Evolutionary conservation across 768 basidiomycete species (phyloP).

Genomic region (Hericium coralloides): DNA sequence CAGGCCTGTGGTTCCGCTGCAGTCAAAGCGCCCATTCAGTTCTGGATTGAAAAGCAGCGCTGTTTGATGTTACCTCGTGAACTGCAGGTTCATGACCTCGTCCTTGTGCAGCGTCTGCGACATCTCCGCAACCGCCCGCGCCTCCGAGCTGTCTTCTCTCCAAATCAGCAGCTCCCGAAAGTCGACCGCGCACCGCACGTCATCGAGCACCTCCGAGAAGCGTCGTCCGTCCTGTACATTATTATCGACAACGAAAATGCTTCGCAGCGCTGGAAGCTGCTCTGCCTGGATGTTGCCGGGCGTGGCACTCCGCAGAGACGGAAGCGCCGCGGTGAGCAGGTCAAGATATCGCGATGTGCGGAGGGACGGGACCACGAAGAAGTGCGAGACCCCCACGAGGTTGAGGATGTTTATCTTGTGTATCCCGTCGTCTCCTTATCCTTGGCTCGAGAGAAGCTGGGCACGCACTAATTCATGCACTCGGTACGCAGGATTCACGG

Average conservation of each 20-base stretch:
- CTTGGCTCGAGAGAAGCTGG: no score
- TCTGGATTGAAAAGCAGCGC: no score
- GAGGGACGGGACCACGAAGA: slow-evolving; percentile 65
- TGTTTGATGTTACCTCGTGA: slow-evolving; percentile 51
- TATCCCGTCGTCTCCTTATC: no score
- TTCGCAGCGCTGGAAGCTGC: slow-evolving; percentile 52
- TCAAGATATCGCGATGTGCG: slow-evolving; percentile 56
- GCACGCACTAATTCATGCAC: slow-evolving; percentile 54
- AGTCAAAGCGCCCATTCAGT: not conserved
- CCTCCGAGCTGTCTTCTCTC: slow-evolving; percentile 43
- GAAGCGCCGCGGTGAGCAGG: slow-evolving; percentile 49
- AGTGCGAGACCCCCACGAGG: slow-evolving; percentile 55
- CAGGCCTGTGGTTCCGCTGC: slow-evolving; percentile 69
- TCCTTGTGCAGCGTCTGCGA: slow-evolving; percentile 38
- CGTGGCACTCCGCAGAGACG: slow-evolving; percentile 37
- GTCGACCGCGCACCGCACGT: slow-evolving; percentile 47
- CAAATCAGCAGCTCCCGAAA: slow-evolving; percentile 69
- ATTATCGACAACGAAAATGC: slow-evolving; percentile 63
- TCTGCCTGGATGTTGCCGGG: slow-evolving; percentile 52
- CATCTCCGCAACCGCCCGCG: slow-evolving; percentile 33
- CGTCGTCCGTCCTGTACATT: slow-evolving; percentile 15
- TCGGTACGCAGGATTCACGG: slow-evolving; percentile 77
- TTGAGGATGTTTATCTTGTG: slow-evolving; percentile 35
- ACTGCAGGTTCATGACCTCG: slow-evolving; percentile 77
- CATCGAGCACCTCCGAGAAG: slow-evolving; percentile 30